These are phyloP conservation scores for Cladochytrium replicatum DNA, from an alignment of 192 early-diverging fungal genomes.

Conservation along the genomic window DNA sequence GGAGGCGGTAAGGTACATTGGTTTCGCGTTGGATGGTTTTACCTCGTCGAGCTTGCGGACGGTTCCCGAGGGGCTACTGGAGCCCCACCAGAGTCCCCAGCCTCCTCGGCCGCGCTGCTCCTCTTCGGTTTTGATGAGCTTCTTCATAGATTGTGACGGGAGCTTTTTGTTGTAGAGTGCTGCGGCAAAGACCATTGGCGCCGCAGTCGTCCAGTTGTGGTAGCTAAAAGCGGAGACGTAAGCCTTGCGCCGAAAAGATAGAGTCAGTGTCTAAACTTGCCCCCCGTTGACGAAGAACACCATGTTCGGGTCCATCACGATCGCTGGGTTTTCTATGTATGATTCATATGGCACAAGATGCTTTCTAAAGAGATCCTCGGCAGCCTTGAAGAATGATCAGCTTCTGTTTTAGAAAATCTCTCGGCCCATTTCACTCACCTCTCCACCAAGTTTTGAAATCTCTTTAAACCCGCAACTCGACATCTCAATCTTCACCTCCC, in stretches of 20 bases:
- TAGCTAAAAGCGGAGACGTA: slow-evolving; percentile 30
- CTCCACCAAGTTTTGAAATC: slow-evolving; percentile 3
- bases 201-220: slow-evolving; percentile 49
- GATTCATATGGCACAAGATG: slow-evolving; percentile 43
- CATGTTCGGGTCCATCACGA: slow-evolving; percentile 42
- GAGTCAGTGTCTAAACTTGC: slow-evolving; percentile 15
- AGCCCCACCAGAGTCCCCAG: background rate
- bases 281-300: slow-evolving; percentile 44
- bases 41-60: background rate
- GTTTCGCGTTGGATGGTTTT: background rate
- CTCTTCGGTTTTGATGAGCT: background rate
- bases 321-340: slow-evolving; percentile 40
- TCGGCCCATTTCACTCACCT: slow-evolving; percentile 9
- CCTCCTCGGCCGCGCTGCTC: background rate
- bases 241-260: background rate
- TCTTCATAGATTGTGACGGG: background rate
- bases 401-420: background rate
- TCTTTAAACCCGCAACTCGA: slow-evolving; percentile 14
- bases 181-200: slow-evolving; percentile 53
- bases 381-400: slow-evolving; percentile 8
- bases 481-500: slow-evolving; percentile 14
- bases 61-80: background rate
- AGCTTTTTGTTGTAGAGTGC: no score
- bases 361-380: slow-evolving; percentile 35
- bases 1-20: background rate